These are phyloP conservation scores for Nannochloropsis oceanica DNA, from an alignment of 108 stramenopile species.

Conservation along the genomic window DNA sequence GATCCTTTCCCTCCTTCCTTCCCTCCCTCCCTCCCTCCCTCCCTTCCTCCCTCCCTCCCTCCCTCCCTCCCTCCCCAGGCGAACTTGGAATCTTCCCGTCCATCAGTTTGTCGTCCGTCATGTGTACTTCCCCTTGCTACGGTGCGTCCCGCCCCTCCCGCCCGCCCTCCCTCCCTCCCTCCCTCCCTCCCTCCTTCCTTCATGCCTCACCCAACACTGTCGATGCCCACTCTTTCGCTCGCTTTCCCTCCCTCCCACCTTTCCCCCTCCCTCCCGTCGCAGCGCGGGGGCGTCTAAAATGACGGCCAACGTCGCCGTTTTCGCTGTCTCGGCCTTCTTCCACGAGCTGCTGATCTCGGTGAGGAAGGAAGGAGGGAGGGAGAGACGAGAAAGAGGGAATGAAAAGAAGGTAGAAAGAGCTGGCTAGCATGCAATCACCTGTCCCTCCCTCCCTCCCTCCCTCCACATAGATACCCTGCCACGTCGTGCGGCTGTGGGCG, in stretches of 20 bases:
- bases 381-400: not conserved
- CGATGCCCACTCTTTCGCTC: not conserved
- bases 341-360: constrained; percentile 8
- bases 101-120: constrained; percentile 8
- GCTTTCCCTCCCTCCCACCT: not conserved
- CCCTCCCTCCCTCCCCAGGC: not conserved
- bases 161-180: not conserved
- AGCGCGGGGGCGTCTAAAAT: constrained; percentile 1
- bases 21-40: not conserved
- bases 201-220: not conserved
- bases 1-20: not conserved
- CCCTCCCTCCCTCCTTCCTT: not conserved
- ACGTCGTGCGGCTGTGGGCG: not conserved
- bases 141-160: not conserved
- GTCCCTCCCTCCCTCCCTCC: not conserved
- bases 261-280: not conserved
- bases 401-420: not conserved
- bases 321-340: constrained; percentile 4
- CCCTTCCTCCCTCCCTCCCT: no score
- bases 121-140: not conserved
- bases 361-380: not conserved
- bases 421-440: not conserved
- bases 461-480: not conserved
- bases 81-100: constrained; percentile 15
- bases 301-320: not conserved